Base-by-base conservation (phyloP, 179 eudicot species). In the Patellifolia procumbens region DNA sequence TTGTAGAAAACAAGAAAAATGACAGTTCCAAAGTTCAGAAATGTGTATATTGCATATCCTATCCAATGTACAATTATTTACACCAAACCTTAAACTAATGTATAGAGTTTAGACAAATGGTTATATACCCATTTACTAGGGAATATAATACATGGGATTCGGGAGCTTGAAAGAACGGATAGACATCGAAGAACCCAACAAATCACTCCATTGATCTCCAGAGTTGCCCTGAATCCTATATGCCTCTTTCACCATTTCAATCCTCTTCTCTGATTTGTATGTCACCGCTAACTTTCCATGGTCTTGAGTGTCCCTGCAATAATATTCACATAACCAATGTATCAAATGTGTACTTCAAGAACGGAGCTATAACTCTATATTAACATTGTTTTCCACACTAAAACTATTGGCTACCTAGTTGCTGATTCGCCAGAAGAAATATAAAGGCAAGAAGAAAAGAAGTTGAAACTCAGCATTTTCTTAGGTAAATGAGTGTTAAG, bases 131-230 rank as follows among this genome's bases (percentile, higher is more conserved):
- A 7, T 58, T 59, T 7, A 12, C 86, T 78, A 87, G 19, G 87
- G 80, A 71, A 93, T 93, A 74, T 79, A 88, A 76, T 93, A 93
- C 97, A 93, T 92, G 45, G 98, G 98, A 78, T 93, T 93, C 1
- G 98, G 97, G 65, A 92, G 89, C 87, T 92, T 93, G 86, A 93
- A 90, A 5, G 97, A 93, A 37, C 92, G 90, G 39, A 39, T 49
- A 7, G 97, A 84, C 83, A 86, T 75, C 1, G 90, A 77, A 6
- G 88, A 80, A 35, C 97, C 97, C 68, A 89, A 56, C 59, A 93
- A 68, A 81, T 93, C 98, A 29, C 98, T 93, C 98, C 98, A 93
- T 71, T 93, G 98, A 71, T 93, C 97, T 15, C 98, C 97, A 2
- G 89, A 87, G 81, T 90, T 92, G 13, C 97, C 98, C 43, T 85